Percentiles rank a stretch among this genome's conserved stretches.
Conservation (phyloP, 2,329 filamentous ascomycete species). For the Nigrograna mackinnonii region DNA sequence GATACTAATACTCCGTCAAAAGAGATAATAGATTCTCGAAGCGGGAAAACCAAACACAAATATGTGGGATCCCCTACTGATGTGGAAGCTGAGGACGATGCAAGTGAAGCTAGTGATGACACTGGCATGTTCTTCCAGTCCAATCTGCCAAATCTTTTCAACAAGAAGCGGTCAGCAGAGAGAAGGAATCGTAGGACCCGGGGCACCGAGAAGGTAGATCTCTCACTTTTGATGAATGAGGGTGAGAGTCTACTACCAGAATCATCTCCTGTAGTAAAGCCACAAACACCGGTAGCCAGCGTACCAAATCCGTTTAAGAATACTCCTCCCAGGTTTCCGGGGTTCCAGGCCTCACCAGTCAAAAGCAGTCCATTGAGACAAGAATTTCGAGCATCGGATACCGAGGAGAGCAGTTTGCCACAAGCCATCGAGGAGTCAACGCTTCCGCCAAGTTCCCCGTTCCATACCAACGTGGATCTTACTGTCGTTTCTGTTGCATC, state of each 20-base stretch:
- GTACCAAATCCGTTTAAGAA: conserved; percentile 33
- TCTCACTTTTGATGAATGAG: conserved; percentile 33
- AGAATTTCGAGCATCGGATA: conserved; percentile 32
- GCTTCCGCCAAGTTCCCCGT: conserved; percentile 39
- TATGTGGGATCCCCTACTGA: too few relatives aligned
- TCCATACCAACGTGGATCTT: conserved; percentile 30
- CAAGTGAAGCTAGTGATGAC: conserved; percentile 36
- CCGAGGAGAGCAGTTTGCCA: conserved; percentile 20
- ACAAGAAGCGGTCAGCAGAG: conserved; percentile 24
- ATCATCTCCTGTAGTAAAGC: conserved; percentile 23
- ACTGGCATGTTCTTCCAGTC: conserved; percentile 43
- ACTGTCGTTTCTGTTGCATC: conserved; percentile 28
- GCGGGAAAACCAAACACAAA: too few relatives aligned
- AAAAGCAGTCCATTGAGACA: conserved; percentile 39
- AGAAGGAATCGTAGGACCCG: conserved; percentile 22
- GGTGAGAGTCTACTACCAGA: conserved; percentile 36
- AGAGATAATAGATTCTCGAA: too few relatives aligned
- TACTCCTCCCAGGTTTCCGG: conserved; percentile 32
- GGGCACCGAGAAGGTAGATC: conserved; percentile 29
- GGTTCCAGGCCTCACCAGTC: conserved; percentile 26
- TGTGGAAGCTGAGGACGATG: conserved; percentile 14
- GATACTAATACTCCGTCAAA: neutral
- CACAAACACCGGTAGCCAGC: conserved; percentile 12
- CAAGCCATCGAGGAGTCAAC: conserved; percentile 27
- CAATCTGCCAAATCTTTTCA: conserved; percentile 29